Percentiles rank a stretch among this genome's conserved stretches.
Conservation (phyloP, 495 filamentous ascomycete species). For the Thermothielavioides terrestris region DNA sequence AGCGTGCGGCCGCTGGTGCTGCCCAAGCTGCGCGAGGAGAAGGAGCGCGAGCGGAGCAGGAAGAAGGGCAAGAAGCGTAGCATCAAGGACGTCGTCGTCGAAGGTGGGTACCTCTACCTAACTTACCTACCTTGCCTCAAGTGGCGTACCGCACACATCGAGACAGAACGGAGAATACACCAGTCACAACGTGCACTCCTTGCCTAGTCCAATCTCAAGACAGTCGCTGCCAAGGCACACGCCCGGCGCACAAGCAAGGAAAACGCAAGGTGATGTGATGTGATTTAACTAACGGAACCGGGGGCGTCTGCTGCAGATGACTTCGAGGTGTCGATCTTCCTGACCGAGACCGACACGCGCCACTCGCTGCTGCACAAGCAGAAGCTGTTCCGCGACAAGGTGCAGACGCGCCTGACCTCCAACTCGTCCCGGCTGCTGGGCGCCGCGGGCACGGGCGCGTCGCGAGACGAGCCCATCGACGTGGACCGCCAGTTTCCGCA, state of each 20-base stretch:
- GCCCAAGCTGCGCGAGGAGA: conserved; percentile 85
- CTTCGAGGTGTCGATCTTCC: conserved; percentile 89
- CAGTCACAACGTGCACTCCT: no score
- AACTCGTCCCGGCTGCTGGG: conserved; percentile 52
- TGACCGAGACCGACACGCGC: conserved; percentile 78
- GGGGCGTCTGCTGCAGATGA: conserved; percentile 70
- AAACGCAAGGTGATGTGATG: no score
- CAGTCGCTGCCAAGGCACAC: no score
- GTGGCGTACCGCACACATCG: no score
- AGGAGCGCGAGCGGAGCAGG: conserved; percentile 51
- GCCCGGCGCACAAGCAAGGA: no score
- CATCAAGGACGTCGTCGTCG: conserved; percentile 77
- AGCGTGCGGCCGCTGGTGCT: conserved; percentile 76
- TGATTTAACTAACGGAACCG: no score
- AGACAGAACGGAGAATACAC: no score
- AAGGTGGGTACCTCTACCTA: conserved; percentile 48
- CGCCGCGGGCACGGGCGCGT: no score
- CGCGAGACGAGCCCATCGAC: conserved; percentile 43
- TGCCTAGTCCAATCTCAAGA: no score
- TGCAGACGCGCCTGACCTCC: conserved; percentile 44
- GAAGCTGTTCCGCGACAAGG: conserved; percentile 56
- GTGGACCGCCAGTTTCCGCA: conserved; percentile 32
- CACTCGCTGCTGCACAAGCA: conserved; percentile 81
- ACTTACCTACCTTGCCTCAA: not conserved
- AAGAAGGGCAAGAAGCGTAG: conserved; percentile 57